Base-by-base conservation (phyloP, 2,329 filamentous ascomycete species). In the Cordyceps fumosorosea region DNA sequence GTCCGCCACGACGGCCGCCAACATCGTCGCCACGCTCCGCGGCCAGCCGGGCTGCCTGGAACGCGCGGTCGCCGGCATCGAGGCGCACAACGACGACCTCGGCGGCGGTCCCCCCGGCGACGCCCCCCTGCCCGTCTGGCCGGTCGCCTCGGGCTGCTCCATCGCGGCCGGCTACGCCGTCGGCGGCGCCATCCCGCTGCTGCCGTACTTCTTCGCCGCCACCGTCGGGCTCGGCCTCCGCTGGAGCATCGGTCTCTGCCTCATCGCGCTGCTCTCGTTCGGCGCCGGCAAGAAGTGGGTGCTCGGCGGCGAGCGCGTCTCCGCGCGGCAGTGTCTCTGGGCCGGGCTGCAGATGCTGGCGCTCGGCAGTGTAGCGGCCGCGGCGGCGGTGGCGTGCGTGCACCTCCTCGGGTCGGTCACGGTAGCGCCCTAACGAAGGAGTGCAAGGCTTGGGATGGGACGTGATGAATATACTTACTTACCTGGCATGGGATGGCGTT, bases 151-250 rank as follows among this genome's bases (percentile, higher is more conserved):
- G 0, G 86, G 84, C 2, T 66, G 86, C 11, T 87, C 82, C 0
- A 84, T 89, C 47, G 82, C 85, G 0, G 67, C 83, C 1, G 84
- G 85, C 0, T 89, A 89, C 67, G 78, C 87, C 42, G 71, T 86
- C 2, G 86, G 86, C 5, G 86, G 86, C 0, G 77, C 86, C 62
- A 80, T 88, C 32, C 85, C 86, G 0, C 73, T 89, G 12, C 71
- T 85, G 26, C 86, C 86, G 0, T 89, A 89, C 69, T 82, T 88
- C 63, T 81, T 86, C 60, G 71, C 76, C 18, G 52, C 65, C 2
- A 74, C 70, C 2, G 74, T 80, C 0, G 72, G 69, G 0, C 57
- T 68, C 5, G 78, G 75, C 1, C 72, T 90, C 32, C 77, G 76
- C 16, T 83, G 80, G 72, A 85, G 82, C 50, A 79, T 83, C 10